Evolutionary conservation across 177 flowering plant species (phyloP).

Genomic region (Vitis hybrid): DNA sequence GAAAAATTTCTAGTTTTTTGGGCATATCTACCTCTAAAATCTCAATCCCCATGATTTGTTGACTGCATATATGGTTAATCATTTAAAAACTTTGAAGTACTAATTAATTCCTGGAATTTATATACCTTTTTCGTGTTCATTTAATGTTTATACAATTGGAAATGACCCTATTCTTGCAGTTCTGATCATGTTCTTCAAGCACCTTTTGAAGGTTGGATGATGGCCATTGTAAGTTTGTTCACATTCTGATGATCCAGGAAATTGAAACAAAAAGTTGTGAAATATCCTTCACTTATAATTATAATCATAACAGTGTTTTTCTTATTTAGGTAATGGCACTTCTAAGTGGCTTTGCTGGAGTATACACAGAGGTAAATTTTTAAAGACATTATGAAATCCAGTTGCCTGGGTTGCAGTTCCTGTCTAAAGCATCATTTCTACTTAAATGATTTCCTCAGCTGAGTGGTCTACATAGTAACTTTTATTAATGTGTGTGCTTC

Average conservation of each 20-base stretch:
- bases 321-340: conserved; percentile 89
- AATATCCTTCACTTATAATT: background rate
- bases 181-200: conserved; percentile 96
- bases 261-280: too few species aligned
- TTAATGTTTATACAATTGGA: conserved; percentile 3
- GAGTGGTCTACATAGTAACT: too few species aligned
- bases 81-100: background rate
- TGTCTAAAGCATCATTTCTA: conserved; percentile 1
- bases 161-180: conserved; percentile 35
- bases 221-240: conserved; percentile 88
- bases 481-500: conserved; percentile 5
- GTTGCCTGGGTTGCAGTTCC: background rate
- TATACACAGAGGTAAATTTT: conserved; percentile 84
- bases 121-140: background rate
- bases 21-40: background rate
- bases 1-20: background rate
- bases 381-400: background rate
- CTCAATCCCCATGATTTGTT: background rate
- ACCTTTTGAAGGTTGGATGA: conserved; percentile 90
- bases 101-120: background rate
- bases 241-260: background rate
- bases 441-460: too few species aligned
- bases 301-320: background rate
- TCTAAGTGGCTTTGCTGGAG: conserved; percentile 98
- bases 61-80: background rate